Percentiles rank a stretch among this genome's conserved stretches.
phyloP scores from a whole-genome alignment of 2,329 filamentous ascomycete genomes.

The Phialophora expanda region DNA sequence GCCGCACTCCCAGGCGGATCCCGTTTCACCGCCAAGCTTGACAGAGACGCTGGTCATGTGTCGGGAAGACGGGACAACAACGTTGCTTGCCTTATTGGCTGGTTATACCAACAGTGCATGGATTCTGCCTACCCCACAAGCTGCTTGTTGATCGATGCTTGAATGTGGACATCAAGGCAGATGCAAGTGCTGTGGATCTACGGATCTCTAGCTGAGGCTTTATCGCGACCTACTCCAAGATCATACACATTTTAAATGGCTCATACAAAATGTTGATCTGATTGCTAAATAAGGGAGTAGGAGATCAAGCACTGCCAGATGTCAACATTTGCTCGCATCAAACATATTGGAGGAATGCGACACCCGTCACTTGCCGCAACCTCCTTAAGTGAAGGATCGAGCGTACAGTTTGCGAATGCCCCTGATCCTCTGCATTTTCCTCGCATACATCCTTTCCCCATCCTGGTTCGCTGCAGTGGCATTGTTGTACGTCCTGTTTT shows the following conservation, averaged over 20 bases:
- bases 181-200: background rate
- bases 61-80: background rate
- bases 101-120: background rate
- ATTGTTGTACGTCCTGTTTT: constrained; percentile 1
- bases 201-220: background rate
- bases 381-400: background rate
- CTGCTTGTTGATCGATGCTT: background rate
- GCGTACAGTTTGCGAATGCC: background rate
- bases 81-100: background rate
- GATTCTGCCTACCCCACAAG: background rate
- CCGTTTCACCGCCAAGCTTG: background rate
- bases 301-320: background rate
- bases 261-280: constrained; percentile 5
- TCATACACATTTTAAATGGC: constrained; percentile 10
- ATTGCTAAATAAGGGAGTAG: background rate
- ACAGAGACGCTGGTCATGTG: background rate
- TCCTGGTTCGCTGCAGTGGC: constrained; percentile 4
- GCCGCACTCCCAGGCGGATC: background rate
- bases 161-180: background rate
- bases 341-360: background rate
- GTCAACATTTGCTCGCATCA: constrained; percentile 12
- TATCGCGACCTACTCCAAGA: background rate
- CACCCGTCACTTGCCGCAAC: background rate
- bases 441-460: constrained; percentile 1
- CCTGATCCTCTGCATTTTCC: background rate